Conservation (phyloP, 2,329 filamentous ascomycete genomes). For the Cladosporium phlei region DNA sequence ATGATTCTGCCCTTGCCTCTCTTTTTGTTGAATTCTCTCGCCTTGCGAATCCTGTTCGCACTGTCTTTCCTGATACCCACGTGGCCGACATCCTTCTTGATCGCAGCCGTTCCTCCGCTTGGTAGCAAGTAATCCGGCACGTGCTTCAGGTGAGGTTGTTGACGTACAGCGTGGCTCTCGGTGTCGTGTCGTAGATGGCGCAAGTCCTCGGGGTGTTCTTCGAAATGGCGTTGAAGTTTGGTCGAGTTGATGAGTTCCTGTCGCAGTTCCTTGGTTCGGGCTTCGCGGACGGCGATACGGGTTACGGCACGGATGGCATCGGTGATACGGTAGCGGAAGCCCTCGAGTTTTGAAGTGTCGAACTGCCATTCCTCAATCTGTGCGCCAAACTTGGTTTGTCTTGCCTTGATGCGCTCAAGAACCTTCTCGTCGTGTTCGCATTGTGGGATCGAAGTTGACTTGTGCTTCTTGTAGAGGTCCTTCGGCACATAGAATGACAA, state of each 20-base stretch:
- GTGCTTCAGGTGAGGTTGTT: constrained; percentile 86
- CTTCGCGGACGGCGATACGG: constrained; percentile 81
- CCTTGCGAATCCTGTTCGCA: constrained; percentile 47
- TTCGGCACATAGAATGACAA: constrained; percentile 90
- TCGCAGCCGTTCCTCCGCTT: constrained; percentile 61
- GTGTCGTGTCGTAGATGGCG: constrained; percentile 84
- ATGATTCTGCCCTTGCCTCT: constrained; percentile 49
- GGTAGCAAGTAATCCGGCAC: constrained; percentile 92
- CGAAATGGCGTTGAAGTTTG: constrained; percentile 90
- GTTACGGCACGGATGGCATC: constrained; percentile 90
- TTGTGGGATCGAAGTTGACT: constrained; percentile 71
- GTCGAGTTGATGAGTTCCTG: constrained; percentile 90
- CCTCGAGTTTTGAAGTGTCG: constrained; percentile 88
- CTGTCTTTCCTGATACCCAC: constrained; percentile 58
- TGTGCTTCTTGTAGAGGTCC: constrained; percentile 80
- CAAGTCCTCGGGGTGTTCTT: constrained; percentile 90
- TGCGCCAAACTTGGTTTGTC: constrained; percentile 72
- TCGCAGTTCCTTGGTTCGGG: constrained; percentile 78
- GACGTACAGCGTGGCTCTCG: constrained; percentile 74
- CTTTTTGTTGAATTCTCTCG: constrained; percentile 38
- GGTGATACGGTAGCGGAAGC: constrained; percentile 90
- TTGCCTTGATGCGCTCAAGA: constrained; percentile 70
- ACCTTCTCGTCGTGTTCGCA: constrained; percentile 81
- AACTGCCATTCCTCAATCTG: constrained; percentile 89
- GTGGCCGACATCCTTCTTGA: constrained; percentile 65